Base-by-base conservation (phyloP, 2,329 filamentous ascomycete genomes). In the Teratosphaeria zuluensis region DNA sequence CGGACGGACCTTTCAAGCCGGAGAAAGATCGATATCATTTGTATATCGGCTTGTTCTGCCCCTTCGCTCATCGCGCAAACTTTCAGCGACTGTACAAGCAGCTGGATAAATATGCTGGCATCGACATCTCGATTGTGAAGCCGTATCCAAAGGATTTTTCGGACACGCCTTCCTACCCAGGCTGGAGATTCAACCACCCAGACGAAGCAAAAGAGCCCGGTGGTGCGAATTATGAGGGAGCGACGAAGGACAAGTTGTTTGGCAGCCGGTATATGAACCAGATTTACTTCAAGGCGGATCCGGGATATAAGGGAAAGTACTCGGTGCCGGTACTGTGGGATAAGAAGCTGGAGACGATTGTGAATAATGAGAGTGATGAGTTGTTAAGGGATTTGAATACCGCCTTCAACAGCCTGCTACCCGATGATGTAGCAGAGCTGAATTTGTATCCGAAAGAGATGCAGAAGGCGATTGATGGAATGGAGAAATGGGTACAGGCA, bases 291-390 rank as follows among this genome's bases (percentile, higher is more conserved):
- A 78, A 76, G 58, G 82, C 80, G 1, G 82, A 86, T 63, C 74
- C 78, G 11, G 75, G 78, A 4, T 87, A 86, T 70, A 80, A 81
- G 62, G 84, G 84, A 0, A 75, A 80, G 21, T 86, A 85, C 68
- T 80, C 77, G 7, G 84, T 86, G 1, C 84, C 84, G 0, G 63
- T 84, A 1, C 74, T 87, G 0, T 87, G 83, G 84, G 84, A 86
- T 67, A 83, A 77, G 66, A 78, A 82, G 68, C 75, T 75, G 2
- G 70, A 73, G 12, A 80, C 76, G 0, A 79, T 82, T 3, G 83
- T 86, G 53, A 84, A 82, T 68, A 86, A 85, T 69, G 84, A 86
- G 69, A 82, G 77, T 30, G 72, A 76, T 0, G 83, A 86, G 66
- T 71, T 86, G 31, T 70, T 86, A 52, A 76, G 81, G 31, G 81